Base-by-base conservation (phyloP, 176 grass and related monocot species). In the Carex parvula region DNA sequence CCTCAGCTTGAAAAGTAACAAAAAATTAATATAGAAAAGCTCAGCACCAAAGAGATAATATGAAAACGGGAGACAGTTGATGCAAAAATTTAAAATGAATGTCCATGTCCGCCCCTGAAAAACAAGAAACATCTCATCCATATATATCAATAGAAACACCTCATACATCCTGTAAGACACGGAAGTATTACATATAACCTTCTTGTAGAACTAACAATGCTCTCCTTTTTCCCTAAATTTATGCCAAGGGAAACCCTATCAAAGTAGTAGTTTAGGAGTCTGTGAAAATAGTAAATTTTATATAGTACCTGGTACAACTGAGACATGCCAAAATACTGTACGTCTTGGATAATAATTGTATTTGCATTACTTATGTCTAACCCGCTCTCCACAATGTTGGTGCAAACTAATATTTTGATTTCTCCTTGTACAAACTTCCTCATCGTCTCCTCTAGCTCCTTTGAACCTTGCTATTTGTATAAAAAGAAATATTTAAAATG, bases 361-460 rank as follows among this genome's bases (percentile, higher is more conserved):
- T 98, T 98, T 37, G 95, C 95, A 80, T 98, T 94, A 85, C 81
- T 89, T 87, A 98, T 98, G 80, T 98, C 92, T 63, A 98, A 84
- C 85, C 95, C 95, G 81, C 90, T 98, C 92, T 98, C 95, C 90
- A 98, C 91, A 66, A 98, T 98, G 81, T 98, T 92, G 58, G 95
- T 98, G 84, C 90, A 94, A 52, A 98, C 85, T 79, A 98, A 92
- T 84, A 98, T 91, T 86, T 98, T 91, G 11, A 88, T 87, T 86
- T 94, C 82, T 16, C 95, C 89, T 1, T 63, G 81, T 79, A 84
- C 74, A 84, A 98, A 98, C n/a, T 75, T 93, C 74, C 92, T 93
- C 95, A 98, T 98, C 9, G 91, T 86, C 80, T 87, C 60, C 84
- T 93, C 90, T 69, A 98, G 87, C 64, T 84, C 84, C 80, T 91